phyloP scores from a whole-genome alignment of 495 filamentous ascomycete species.

The Sordaria brevicollis region DNA sequence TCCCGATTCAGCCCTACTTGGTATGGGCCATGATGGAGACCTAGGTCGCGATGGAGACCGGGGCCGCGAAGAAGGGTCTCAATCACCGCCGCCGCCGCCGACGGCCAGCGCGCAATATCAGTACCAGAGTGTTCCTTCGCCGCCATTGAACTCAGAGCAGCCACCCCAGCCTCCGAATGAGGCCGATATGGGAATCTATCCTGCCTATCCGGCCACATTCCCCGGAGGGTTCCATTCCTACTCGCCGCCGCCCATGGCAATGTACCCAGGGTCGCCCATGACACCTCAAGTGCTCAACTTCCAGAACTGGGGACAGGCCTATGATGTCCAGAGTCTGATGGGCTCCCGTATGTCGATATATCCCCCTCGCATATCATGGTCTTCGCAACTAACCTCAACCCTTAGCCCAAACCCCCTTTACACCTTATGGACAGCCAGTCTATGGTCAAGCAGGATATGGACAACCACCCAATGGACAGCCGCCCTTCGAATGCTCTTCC shows the following conservation, averaged over 20 bases:
- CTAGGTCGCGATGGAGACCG: not conserved
- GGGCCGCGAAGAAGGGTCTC: not conserved
- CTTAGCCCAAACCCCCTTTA: not conserved
- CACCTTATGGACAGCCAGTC: not conserved
- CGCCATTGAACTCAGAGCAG: not conserved
- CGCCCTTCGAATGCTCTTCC: not conserved
- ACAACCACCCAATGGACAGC: not conserved
- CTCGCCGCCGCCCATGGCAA: not conserved
- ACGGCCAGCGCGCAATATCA: not conserved
- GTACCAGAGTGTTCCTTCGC: not conserved
- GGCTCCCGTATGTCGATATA: not conserved
- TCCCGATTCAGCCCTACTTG: not conserved
- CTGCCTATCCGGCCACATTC: not conserved
- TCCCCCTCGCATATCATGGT: not conserved
- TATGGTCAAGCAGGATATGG: not conserved
- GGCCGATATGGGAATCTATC: not conserved
- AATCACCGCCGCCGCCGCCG: not conserved
- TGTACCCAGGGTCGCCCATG: not conserved
- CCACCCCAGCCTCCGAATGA: not conserved
- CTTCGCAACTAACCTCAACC: not conserved
- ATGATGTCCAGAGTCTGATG: not conserved
- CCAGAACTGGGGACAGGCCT: not conserved
- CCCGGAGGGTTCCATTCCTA: not conserved
- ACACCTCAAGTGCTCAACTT: not conserved
- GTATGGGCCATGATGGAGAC: not conserved